A percentile compares a stretch with the other conserved stretches of the same genome.
Conservation (phyloP, 2,329 filamentous ascomycete genomes). For the Huntiella decipiens region DNA sequence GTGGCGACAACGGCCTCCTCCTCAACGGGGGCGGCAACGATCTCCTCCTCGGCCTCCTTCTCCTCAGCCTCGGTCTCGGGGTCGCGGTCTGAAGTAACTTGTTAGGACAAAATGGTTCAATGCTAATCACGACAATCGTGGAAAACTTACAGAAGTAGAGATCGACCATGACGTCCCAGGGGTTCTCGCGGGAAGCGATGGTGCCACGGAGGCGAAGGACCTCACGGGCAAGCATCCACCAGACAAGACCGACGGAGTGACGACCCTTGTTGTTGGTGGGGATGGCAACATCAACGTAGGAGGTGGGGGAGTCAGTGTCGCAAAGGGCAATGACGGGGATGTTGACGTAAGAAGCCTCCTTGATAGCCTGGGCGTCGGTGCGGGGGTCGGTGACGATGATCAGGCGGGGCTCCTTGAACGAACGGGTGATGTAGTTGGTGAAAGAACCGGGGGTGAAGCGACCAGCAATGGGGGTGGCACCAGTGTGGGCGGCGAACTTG, state of each 20-base stretch:
- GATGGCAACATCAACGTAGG: constrained; percentile 99
- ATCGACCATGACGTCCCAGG: constrained; percentile 99
- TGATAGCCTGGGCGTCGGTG: constrained; percentile 99
- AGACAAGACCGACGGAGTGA: constrained; percentile 93
- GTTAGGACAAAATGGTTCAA: not conserved
- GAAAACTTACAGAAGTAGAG: constrained; percentile 76
- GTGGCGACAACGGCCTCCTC: constrained; percentile 52
- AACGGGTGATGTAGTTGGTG: constrained; percentile 99
- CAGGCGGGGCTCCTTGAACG: constrained; percentile 99
- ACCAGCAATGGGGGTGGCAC: constrained; percentile 92
- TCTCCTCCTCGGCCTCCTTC: constrained; percentile 85
- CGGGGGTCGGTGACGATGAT: constrained; percentile 99
- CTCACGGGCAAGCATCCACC: constrained; percentile 99
- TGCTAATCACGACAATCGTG: not conserved
- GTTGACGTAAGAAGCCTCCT: constrained; percentile 99
- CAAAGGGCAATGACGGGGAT: constrained; percentile 98
- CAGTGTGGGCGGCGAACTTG: constrained; percentile 98
- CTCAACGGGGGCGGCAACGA: constrained; percentile 58
- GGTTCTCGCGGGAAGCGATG: constrained; percentile 83
- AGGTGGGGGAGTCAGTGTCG: constrained; percentile 98
- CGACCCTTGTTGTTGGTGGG: constrained; percentile 99
- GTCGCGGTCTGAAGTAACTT: constrained; percentile 53
- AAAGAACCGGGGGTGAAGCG: constrained; percentile 99
- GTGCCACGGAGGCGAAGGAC: constrained; percentile 97
- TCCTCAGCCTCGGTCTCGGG: constrained; percentile 99